Conservation (phyloP, 164 flowering plant species). For the Euptelea pleiosperma region DNA sequence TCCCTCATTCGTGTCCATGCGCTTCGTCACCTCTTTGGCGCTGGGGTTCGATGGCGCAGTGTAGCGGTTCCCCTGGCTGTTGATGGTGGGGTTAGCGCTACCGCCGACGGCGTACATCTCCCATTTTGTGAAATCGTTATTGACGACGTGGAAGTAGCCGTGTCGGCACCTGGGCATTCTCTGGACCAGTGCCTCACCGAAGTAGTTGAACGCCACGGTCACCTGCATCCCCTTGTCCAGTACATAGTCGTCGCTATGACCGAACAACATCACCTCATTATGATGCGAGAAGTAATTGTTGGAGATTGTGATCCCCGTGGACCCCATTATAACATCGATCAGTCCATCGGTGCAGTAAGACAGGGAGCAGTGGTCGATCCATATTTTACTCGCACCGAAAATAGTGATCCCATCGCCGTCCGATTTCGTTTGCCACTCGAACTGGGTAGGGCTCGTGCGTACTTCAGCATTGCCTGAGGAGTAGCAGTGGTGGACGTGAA, state of each 20-base stretch:
- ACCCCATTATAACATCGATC: slow-evolving; percentile 61
- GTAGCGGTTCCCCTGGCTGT: slow-evolving; percentile 71
- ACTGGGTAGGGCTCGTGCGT: slow-evolving; percentile 45
- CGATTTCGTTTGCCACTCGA: slow-evolving; percentile 41
- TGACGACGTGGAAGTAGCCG: slow-evolving; percentile 71
- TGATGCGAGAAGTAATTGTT: slow-evolving; percentile 67
- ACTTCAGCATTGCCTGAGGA: slow-evolving; percentile 46
- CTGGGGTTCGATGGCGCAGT: slow-evolving; percentile 45
- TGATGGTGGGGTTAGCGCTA: slow-evolving; percentile 66
- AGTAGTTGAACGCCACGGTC: slow-evolving; percentile 66
- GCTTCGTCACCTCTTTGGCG: slow-evolving; percentile 74
- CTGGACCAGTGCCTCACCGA: slow-evolving; percentile 61
- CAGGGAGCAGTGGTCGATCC: slow-evolving; percentile 69
- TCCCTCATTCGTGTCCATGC: slow-evolving; percentile 53
- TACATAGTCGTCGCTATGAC: slow-evolving; percentile 41
- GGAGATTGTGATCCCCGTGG: slow-evolving; percentile 63
- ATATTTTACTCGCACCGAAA: slow-evolving; percentile 41
- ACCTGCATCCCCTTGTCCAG: slow-evolving; percentile 64
- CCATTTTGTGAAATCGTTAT: slow-evolving; percentile 69
- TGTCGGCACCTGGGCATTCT: slow-evolving; percentile 69
- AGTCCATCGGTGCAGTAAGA: slow-evolving; percentile 63
- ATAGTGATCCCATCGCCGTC: slow-evolving; percentile 77
- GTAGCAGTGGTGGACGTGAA: slow-evolving; percentile 55
- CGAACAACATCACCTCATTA: slow-evolving; percentile 62
- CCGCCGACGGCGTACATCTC: slow-evolving; percentile 83